These are phyloP conservation scores for Backusella tarrabulga DNA, from an alignment of 192 early-diverging fungal genomes.

Conservation along the genomic window DNA sequence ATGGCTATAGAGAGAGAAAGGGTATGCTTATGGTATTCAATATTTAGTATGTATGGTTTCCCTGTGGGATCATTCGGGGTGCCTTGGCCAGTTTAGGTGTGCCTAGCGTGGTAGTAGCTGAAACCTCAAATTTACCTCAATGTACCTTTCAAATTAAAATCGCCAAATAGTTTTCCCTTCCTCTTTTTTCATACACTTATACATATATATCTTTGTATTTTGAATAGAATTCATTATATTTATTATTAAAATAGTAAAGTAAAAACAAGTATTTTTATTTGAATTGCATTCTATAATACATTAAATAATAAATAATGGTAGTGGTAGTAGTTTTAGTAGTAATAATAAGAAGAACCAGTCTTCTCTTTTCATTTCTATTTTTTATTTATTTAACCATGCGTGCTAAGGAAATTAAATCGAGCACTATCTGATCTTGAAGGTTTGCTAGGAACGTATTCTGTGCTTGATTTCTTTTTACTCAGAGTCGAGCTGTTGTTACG, in stretches of 20 bases:
- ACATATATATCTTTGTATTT: neutral
- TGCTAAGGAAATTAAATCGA: neutral
- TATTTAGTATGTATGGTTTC: constrained; percentile 86
- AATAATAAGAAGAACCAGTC: neutral
- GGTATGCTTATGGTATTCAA: neutral
- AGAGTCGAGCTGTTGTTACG: neutral
- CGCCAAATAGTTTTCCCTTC: constrained; percentile 36
- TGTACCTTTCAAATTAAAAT: constrained; percentile 85
- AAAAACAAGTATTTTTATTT: neutral
- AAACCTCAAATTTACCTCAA: constrained; percentile 80
- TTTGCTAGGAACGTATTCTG: neutral
- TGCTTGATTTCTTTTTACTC: neutral
- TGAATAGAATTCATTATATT: neutral
- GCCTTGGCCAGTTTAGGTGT: constrained; percentile 91
- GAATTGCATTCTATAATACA: neutral
- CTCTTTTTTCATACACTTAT: neutral
- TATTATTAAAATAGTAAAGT: neutral
- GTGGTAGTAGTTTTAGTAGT: neutral
- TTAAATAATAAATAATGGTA: too few relatives aligned
- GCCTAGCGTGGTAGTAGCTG: constrained; percentile 80
- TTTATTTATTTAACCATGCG: neutral
- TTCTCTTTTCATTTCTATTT: neutral
- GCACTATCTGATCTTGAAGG: constrained; percentile 3
- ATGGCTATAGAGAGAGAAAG: neutral
- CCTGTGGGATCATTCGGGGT: constrained; percentile 96